Evolutionary conservation across 2,329 filamentous ascomycete genomes (phyloP).

Genomic region (Ophiocordyceps camponoti-saundersi): DNA sequence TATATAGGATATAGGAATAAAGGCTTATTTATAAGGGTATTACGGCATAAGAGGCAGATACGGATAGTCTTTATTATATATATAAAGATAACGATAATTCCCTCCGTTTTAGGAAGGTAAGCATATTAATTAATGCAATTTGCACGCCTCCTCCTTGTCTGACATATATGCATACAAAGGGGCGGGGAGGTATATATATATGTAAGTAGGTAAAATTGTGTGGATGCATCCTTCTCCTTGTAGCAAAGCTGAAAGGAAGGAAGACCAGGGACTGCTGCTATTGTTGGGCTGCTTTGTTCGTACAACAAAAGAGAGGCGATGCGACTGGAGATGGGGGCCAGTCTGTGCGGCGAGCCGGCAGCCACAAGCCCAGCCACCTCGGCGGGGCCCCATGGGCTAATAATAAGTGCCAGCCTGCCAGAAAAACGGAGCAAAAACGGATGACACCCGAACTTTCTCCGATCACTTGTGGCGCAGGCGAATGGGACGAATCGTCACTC

Average conservation of each 20-base stretch:
- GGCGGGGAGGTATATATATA: neutral
- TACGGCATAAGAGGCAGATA: too few relatives aligned
- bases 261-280: neutral
- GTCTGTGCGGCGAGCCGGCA: too few relatives aligned
- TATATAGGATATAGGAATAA: too few relatives aligned
- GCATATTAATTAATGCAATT: too few relatives aligned
- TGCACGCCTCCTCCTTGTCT: too few relatives aligned
- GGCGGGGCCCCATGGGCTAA: neutral
- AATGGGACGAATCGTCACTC: neutral
- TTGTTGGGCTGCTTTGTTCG: neutral
- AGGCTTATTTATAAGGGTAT: too few relatives aligned
- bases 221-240: neutral
- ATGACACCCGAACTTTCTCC: neutral
- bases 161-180: neutral
- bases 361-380: neutral
- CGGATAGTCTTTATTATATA: too few relatives aligned
- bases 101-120: too few relatives aligned
- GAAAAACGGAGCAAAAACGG: neutral
- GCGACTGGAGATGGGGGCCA: neutral
- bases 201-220: neutral
- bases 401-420: too few relatives aligned
- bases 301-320: neutral
- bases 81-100: too few relatives aligned
- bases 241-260: neutral
- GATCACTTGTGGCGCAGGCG: neutral